Evolutionary conservation across 495 filamentous ascomycete species (phyloP).

Genomic region (Penicillium robsamsonii): DNA sequence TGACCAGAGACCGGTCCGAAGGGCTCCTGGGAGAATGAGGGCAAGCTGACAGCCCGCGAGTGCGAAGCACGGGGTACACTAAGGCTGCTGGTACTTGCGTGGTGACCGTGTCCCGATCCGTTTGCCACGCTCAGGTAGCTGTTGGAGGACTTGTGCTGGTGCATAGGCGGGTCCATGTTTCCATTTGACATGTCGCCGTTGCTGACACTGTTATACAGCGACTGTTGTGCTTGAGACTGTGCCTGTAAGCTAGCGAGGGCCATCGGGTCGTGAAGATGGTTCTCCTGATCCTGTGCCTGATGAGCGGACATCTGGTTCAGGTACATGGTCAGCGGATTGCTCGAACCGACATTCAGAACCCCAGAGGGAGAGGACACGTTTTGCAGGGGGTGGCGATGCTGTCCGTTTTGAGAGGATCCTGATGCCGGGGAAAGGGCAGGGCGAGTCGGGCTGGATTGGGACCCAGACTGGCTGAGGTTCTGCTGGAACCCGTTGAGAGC

Average conservation of each 20-base stretch:
- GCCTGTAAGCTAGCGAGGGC: constrained; percentile 56
- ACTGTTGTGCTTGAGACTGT: constrained; percentile 60
- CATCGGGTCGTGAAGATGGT: constrained; percentile 48
- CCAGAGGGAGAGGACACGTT: constrained; percentile 59
- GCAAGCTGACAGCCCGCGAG: constrained; percentile 79
- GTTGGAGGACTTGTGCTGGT: constrained; percentile 56
- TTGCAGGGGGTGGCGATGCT: constrained; percentile 51
- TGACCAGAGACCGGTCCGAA: constrained; percentile 49
- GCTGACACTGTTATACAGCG: constrained; percentile 49
- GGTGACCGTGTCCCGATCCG: constrained; percentile 51
- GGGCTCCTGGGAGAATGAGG: constrained; percentile 64
- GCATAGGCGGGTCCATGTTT: constrained; percentile 47
- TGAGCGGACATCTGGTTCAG: constrained; percentile 81
- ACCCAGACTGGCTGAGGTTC: constrained; percentile 56
- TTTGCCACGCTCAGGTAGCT: constrained; percentile 63
- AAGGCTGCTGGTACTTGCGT: constrained; percentile 57
- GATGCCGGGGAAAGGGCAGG: constrained; percentile 55
- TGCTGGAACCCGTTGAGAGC: constrained; percentile 50
- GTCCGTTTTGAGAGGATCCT: constrained; percentile 54
- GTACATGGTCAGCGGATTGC: constrained; percentile 94
- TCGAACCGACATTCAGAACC: constrained; percentile 72
- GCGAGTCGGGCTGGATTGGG: constrained; percentile 67
- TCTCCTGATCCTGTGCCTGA: constrained; percentile 63
- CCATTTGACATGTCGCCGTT: constrained; percentile 57
- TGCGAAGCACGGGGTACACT: constrained; percentile 66